Evolutionary conservation across 75 land plant genomes (phyloP), one percentile per base, ranked within the genome.

Genomic region (Picea sitchensis): DNA sequence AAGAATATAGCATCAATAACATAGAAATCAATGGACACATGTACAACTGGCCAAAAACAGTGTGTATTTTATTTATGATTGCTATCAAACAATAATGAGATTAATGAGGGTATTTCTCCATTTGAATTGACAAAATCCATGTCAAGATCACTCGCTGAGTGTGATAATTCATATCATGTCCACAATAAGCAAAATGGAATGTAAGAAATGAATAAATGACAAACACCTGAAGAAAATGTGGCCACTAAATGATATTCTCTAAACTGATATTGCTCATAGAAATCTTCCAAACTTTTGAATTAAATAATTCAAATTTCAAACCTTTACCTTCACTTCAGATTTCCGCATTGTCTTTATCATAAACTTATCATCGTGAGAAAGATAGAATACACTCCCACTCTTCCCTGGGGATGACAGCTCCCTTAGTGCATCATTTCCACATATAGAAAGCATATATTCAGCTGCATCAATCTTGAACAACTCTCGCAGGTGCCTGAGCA

Each of bases 321-420:
- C 21, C n/a, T 18, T 65, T 44, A 84, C 86, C 86, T 84, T 84
- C 23, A 84, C 85, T 82, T 84, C 86, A 51, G 85, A 58, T 71
- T 82, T 84, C 41, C 81, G 54, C 67, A 84, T 61, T 18, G 85
- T 84, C 61, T 84, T 84, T 79, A 84, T 82, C 80, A 84, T 84
- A 57, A 77, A 84, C 11, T 84, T 51, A 64, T 84, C 86, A 77
- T 84, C 85, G n/a, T 84, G 73, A 60, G 86, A 59, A 34, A 82
- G 83, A 62, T 82, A 82, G 34, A 82, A 84, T 15, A 84, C 78
- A 31, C 86, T 84, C 31, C 86, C 86, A 82, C 86, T 84, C 51
- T 84, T 84, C 74, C 86, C 84, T 14, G 86, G 86, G 13, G 86
- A 84, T 36, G 85, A 82, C 60, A 84, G 80, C 56, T 82, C 86